Evolutionary conservation across 2,329 filamentous ascomycete genomes (phyloP).

Genomic region (Myriangium duriaei): DNA sequence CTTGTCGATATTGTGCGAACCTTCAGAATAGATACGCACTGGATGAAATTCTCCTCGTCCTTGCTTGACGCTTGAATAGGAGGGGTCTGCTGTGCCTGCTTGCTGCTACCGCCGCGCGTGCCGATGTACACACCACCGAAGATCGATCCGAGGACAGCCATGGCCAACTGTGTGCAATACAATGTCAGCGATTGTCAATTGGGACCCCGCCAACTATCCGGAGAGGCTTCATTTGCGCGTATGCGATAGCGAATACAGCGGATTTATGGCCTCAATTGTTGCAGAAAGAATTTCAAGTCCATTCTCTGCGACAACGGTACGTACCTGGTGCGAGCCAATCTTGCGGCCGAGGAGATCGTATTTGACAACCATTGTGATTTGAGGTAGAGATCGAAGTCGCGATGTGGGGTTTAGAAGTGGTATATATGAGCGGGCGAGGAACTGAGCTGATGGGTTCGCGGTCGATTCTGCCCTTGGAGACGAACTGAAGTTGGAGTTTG

Average conservation of each 20-base stretch:
- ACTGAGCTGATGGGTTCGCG: conserved; percentile 9
- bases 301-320: too few relatives aligned
- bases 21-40: conserved; percentile 39
- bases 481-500: conserved; percentile 10
- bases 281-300: too few relatives aligned
- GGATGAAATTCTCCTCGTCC: conserved; percentile 57
- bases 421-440: conserved; percentile 7
- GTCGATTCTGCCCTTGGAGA: conserved; percentile 4
- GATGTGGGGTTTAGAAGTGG: conserved; percentile 3
- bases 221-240: too few relatives aligned
- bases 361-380: conserved; percentile 36
- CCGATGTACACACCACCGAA: conserved; percentile 35
- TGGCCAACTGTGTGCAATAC: conserved; percentile 40
- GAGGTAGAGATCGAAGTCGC: conserved; percentile 5
- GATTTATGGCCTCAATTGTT: too few relatives aligned
- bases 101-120: conserved; percentile 35
- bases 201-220: too few relatives aligned
- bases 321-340: conserved; percentile 42
- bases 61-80: conserved; percentile 53
- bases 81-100: conserved; percentile 37
- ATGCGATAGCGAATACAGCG: too few relatives aligned
- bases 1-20: neutral
- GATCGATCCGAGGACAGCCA: conserved; percentile 41
- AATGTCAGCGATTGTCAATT: neutral
- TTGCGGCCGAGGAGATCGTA: conserved; percentile 40